phyloP scores from a whole-genome alignment of 495 filamentous ascomycete genomes.

The Penicillium crystallinum region DNA sequence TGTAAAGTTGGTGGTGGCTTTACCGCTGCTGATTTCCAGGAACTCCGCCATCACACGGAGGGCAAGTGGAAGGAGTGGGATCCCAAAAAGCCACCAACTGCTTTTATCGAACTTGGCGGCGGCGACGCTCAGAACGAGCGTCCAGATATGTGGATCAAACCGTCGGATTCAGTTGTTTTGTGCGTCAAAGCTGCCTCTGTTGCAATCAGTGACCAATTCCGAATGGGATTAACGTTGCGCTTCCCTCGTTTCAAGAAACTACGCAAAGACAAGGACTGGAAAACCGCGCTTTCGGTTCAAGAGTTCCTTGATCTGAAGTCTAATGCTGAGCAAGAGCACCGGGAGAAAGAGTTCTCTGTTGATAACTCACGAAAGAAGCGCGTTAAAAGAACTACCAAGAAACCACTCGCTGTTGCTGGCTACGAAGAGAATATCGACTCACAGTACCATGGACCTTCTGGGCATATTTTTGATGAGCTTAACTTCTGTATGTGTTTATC shows the following conservation, averaged over 20 bases:
- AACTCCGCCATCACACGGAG: conserved; percentile 76
- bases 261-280: conserved; percentile 79
- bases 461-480: conserved; percentile 64
- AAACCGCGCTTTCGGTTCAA: conserved; percentile 65
- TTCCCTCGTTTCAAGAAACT: conserved; percentile 89
- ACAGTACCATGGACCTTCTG: conserved; percentile 52
- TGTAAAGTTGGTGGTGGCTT: conserved; percentile 96
- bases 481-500: conserved; percentile 60
- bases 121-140: conserved; percentile 67
- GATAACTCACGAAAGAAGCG: conserved; percentile 65
- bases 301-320: conserved; percentile 71
- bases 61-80: conserved; percentile 92
- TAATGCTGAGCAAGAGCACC: conserved; percentile 65
- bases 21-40: conserved; percentile 75
- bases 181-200: conserved; percentile 88
- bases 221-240: conserved; percentile 70
- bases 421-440: conserved; percentile 47
- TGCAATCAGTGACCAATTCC: conserved; percentile 67
- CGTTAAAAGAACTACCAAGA: conserved; percentile 59
- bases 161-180: conserved; percentile 79
- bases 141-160: conserved; percentile 92
- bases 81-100: conserved; percentile 66
- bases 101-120: conserved; percentile 77
- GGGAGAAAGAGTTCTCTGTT: conserved; percentile 74
- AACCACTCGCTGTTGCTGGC: conserved; percentile 66